Evolutionary conservation across 2,329 filamentous ascomycete species (phyloP), one percentile per base, ranked within the genome.

Genomic region (Trichoderma sp.): DNA sequence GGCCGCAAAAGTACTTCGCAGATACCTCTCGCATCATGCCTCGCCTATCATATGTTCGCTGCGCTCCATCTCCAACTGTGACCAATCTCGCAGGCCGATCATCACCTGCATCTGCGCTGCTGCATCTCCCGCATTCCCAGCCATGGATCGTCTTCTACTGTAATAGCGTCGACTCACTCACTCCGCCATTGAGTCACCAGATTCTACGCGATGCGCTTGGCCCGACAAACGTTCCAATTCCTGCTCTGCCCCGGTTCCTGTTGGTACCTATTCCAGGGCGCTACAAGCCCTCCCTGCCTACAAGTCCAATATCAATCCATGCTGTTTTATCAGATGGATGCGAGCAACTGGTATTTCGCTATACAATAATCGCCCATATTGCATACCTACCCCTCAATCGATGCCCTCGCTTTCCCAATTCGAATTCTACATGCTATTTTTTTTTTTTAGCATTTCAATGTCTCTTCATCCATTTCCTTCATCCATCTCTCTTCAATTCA

Each of bases 151-250:
- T 29, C 33, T 21, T 37, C 11, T 37, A n/a, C n/a, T n/a, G n/a
- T n/a, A 19, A 35, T 56, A 67, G 64, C 55, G 64, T 67, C 64
- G 64, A 67, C 53, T 67, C 64, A 67, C 43, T 33, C 29, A 5
- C n/a, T 27, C n/a, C 37, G 35, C 37, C n/a, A 59, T 56, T 67
- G 64, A 67, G 55, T 67, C 64, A 67, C 37, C 64, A 55, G 29
- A 21, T 11, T 65, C 5, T 8, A 21, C 24, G 19, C 19, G 21
- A 49, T 61, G 47, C n/a, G 19, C 59, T 49, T 47, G 62, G 62
- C 62, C 35, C 57, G 37, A 58, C 62, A 66, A 49, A 66, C 37
- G 62, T 66, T 24, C 62, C 62, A 35, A 35, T 35, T 35, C 33
- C 33, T 35, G 13, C 43, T 57, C n/a, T 27, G 8, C 60, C 49